These are phyloP conservation scores for Golubevia sp. DNA, from an alignment of 1,284 basidiomycete genomes.

Conservation along the genomic window DNA sequence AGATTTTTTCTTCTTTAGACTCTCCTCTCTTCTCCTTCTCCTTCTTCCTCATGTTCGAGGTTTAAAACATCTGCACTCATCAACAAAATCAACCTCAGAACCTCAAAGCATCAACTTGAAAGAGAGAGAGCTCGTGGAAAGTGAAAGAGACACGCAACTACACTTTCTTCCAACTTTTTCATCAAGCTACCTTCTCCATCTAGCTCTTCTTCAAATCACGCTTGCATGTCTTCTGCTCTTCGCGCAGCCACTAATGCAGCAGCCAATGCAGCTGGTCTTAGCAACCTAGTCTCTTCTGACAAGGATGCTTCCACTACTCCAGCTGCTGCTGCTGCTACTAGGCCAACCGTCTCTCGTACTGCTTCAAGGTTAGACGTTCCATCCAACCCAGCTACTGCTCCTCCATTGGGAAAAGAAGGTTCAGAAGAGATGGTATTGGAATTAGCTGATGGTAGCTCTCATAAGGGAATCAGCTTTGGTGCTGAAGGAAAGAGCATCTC, in stretches of 20 bases:
- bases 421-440: constrained; percentile 73
- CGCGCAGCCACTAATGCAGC: constrained; percentile 5
- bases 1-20: no score
- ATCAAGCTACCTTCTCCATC: background rate
- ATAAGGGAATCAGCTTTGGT: constrained; percentile 89
- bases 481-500: constrained; percentile 86
- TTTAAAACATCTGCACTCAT: background rate
- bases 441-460: constrained; percentile 86
- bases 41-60: no score
- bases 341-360: background rate
- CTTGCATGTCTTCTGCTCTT: background rate
- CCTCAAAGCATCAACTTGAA: background rate
- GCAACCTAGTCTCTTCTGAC: background rate
- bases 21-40: no score
- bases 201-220: background rate
- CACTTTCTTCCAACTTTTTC: background rate
- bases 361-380: constrained; percentile 2
- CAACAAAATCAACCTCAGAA: background rate
- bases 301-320: no score
- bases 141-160: no score
- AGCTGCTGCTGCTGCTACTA: constrained; percentile 14
- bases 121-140: background rate
- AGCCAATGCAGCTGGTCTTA: constrained; percentile 3
- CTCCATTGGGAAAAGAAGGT: constrained; percentile 16
- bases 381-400: constrained; percentile 5